phyloP scores from a whole-genome alignment of 2,329 filamentous ascomycete genomes.

The Trichoderma guizhouense region DNA sequence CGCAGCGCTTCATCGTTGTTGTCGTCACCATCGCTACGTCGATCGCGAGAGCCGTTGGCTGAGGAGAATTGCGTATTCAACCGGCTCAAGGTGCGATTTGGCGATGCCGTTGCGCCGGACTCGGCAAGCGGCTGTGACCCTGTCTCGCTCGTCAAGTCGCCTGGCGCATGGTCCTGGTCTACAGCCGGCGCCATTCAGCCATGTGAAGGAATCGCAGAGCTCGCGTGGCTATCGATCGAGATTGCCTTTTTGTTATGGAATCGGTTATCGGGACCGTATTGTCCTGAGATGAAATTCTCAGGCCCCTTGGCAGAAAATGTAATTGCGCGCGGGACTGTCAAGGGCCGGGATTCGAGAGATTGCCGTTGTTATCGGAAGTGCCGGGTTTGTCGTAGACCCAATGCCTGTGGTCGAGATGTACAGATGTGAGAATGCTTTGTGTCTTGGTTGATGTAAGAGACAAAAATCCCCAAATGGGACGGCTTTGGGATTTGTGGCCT shows the following conservation, averaged over 20 bases:
- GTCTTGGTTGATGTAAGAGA: not conserved
- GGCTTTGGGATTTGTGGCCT: not conserved
- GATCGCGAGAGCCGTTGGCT: not conserved
- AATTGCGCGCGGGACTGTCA: not conserved
- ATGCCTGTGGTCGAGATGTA: not conserved
- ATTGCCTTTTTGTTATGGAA: not conserved
- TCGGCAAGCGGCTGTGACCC: conserved; percentile 13
- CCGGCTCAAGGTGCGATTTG: not conserved
- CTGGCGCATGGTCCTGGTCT: conserved; percentile 26
- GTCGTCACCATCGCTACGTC: conserved; percentile 15
- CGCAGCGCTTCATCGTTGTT: conserved; percentile 17
- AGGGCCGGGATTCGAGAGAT: not conserved
- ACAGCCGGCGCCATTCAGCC: conserved; percentile 35
- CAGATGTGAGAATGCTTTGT: not conserved
- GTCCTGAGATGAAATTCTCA: not conserved
- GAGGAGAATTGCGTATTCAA: not conserved
- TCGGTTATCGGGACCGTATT: not conserved
- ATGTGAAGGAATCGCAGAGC: conserved; percentile 22
- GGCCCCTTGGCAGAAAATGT: not conserved
- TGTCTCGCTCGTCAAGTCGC: conserved; percentile 23
- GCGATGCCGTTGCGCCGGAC: not conserved
- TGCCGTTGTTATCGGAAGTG: not conserved
- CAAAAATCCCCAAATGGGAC: not conserved
- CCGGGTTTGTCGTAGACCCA: not conserved
- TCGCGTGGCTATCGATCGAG: conserved; percentile 5